These are phyloP conservation scores for Pezicula carpinea DNA, from an alignment of 2,329 filamentous ascomycete species.

Conservation along the genomic window DNA sequence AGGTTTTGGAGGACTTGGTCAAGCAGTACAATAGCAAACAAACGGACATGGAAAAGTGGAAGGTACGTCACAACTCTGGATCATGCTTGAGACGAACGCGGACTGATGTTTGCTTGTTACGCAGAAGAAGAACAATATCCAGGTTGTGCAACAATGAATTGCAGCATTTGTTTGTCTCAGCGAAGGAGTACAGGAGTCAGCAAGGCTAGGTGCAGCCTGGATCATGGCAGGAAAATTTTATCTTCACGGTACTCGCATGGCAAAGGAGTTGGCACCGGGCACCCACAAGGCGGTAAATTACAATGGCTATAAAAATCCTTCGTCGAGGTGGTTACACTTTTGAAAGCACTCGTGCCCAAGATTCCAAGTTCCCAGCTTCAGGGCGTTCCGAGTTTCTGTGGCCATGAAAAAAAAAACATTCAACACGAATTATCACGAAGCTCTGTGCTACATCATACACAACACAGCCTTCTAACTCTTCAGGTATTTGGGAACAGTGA, in stretches of 20 bases:
- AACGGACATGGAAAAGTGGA: conserved; percentile 95
- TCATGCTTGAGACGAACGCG: neutral
- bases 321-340: neutral
- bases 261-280: no score
- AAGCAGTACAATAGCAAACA: conserved; percentile 97
- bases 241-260: no score
- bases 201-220: neutral
- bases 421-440: conserved; percentile 11
- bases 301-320: no score
- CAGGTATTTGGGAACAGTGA: conserved; percentile 32
- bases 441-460: conserved; percentile 20
- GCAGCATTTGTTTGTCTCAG: conserved; percentile 8
- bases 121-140: conserved; percentile 86
- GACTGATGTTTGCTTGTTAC: conserved; percentile 8
- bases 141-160: conserved; percentile 71
- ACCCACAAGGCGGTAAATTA: no score
- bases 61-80: conserved; percentile 56
- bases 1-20: conserved; percentile 88
- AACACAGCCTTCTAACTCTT: conserved; percentile 7
- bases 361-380: neutral
- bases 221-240: neutral
- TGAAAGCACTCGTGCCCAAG: conserved; percentile 13
- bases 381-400: neutral
- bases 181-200: neutral
- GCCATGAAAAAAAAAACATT: neutral